Percentiles rank a stretch among this genome's conserved stretches.
Evolutionary conservation across 1,139 yeast species (phyloP).

Genomic region (Candida sanyaensis): DNA sequence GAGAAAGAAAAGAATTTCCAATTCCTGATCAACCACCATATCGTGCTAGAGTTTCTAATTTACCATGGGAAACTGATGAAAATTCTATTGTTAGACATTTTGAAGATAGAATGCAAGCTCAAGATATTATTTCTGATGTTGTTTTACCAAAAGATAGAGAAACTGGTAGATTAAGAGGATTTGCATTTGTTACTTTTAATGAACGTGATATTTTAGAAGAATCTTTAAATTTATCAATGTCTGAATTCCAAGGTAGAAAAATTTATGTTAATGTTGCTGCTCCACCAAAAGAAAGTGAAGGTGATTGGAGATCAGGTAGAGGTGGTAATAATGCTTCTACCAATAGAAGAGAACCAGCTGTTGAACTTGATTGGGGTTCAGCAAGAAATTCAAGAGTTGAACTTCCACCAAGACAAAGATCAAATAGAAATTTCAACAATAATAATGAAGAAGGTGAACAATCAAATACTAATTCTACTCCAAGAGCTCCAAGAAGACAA

Average conservation of each 20-base stretch:
- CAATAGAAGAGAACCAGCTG: slow-evolving; percentile 35
- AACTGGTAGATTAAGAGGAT: slow-evolving; percentile 72
- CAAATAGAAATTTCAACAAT: slow-evolving; percentile 25
- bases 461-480: neutral
- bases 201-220: slow-evolving; percentile 68
- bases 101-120: slow-evolving; percentile 56
- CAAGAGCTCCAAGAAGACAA: slow-evolving; percentile 25
- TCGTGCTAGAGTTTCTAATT: slow-evolving; percentile 83
- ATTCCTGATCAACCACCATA: slow-evolving; percentile 92
- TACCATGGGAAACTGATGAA: slow-evolving; percentile 83
- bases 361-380: slow-evolving; percentile 58
- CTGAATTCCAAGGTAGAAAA: slow-evolving; percentile 72
- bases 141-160: slow-evolving; percentile 69
- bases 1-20: slow-evolving; percentile 69
- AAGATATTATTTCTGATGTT: slow-evolving; percentile 56
- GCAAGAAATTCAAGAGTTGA: slow-evolving; percentile 34
- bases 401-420: slow-evolving; percentile 44
- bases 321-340: slow-evolving; percentile 25
- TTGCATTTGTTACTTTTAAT: slow-evolving; percentile 81
- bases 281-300: slow-evolving; percentile 59
- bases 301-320: slow-evolving; percentile 50
- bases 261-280: slow-evolving; percentile 90
- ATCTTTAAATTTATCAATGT: slow-evolving; percentile 64
- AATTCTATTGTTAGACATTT: slow-evolving; percentile 66
- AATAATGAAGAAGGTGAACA: slow-evolving; percentile 12